Evolutionary conservation across 208 protist genomes (phyloP).

Genomic region (Crithidia acanthocephali): DNA sequence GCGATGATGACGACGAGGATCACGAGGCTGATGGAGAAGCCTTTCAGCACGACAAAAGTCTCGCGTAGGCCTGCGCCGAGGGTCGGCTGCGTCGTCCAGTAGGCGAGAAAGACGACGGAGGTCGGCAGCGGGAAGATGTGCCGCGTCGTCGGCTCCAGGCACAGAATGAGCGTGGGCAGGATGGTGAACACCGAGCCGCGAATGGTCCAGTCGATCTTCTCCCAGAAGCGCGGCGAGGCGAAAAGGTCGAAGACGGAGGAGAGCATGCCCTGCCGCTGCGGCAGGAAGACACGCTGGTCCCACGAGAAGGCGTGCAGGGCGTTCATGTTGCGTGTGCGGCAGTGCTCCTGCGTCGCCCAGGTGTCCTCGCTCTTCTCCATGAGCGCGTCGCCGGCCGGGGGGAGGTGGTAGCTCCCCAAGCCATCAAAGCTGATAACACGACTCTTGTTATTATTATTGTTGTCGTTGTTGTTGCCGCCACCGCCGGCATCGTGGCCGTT

Average conservation of each 20-base stretch:
- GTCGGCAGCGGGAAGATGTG: constrained; percentile 75
- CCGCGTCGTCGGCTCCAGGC: constrained; percentile 62
- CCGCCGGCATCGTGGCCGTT: constrained; percentile 26
- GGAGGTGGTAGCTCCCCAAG: constrained; percentile 11
- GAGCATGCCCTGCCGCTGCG: constrained; percentile 47
- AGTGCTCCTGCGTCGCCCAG: constrained; percentile 26
- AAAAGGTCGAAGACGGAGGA: constrained; percentile 58
- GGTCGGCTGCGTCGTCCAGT: constrained; percentile 86
- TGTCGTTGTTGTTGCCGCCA: constrained; percentile 26
- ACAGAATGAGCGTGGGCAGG: constrained; percentile 78
- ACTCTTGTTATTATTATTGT: constrained; percentile 28
- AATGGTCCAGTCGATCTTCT: constrained; percentile 86
- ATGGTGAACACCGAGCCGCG: constrained; percentile 79
- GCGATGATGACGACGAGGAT: constrained; percentile 68
- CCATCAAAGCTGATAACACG: constrained; percentile 35
- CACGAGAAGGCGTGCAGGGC: constrained; percentile 80
- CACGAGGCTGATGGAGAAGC: constrained; percentile 63
- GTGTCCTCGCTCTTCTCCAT: constrained; percentile 8
- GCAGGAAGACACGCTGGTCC: constrained; percentile 77
- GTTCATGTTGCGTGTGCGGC: constrained; percentile 64
- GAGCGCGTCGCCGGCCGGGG: neutral
- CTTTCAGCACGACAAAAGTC: constrained; percentile 72
- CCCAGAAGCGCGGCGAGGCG: constrained; percentile 81
- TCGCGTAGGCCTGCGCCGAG: constrained; percentile 82
- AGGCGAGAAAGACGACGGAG: constrained; percentile 78